Percentiles rank a stretch among this genome's conserved stretches.
These are phyloP conservation scores for Cardiospermum halicacabum DNA, from an alignment of 345 rosid species.

Conservation along the genomic window DNA sequence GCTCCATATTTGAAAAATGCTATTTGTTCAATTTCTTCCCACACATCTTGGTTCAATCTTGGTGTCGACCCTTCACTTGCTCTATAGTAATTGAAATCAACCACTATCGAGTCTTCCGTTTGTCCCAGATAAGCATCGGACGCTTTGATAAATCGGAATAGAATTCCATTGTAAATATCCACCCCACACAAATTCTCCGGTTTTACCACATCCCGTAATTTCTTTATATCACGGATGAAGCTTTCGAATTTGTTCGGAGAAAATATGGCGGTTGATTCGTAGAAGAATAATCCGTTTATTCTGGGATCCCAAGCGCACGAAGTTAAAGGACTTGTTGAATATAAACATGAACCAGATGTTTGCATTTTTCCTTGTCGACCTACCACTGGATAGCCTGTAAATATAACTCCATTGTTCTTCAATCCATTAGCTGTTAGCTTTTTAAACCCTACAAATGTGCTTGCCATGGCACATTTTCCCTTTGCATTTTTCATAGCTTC, in stretches of 20 bases:
- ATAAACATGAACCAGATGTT: constrained; percentile 77
- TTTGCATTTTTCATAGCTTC: constrained; percentile 43
- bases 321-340: constrained; percentile 39
- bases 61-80: constrained; percentile 54
- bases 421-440: constrained; percentile 64
- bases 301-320: constrained; percentile 84
- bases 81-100: constrained; percentile 80
- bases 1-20: constrained; percentile 79
- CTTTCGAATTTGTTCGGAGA: constrained; percentile 39
- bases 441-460: constrained; percentile 47
- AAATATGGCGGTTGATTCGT: constrained; percentile 70
- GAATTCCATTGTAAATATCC: constrained; percentile 62
- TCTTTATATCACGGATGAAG: constrained; percentile 57
- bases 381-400: constrained; percentile 75
- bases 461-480: constrained; percentile 57
- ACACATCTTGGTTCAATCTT: constrained; percentile 60
- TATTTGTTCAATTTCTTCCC: constrained; percentile 92
- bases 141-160: constrained; percentile 71
- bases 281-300: constrained; percentile 68
- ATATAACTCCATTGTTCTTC: constrained; percentile 55
- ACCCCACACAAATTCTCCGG: constrained; percentile 61
- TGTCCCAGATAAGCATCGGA: constrained; percentile 79
- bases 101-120: constrained; percentile 62
- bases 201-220: constrained; percentile 45
- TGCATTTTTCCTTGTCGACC: constrained; percentile 83